A percentile compares a stretch with the other conserved stretches of the same genome.
These are phyloP conservation scores for Penicillium dipodomyicola DNA, from an alignment of 495 filamentous ascomycete genomes.

Conservation along the genomic window DNA sequence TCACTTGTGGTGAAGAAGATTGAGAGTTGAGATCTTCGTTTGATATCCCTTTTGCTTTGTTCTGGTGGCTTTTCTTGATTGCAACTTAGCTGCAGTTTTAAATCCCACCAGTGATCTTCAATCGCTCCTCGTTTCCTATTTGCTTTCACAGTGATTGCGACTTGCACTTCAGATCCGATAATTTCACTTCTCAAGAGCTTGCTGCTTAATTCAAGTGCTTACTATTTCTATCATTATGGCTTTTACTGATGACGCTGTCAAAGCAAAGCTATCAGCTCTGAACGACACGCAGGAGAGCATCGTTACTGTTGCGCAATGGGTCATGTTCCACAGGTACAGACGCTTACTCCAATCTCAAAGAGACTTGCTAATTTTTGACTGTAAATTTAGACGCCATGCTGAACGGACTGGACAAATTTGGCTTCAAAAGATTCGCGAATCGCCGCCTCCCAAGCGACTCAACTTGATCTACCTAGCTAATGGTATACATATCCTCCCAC, in stretches of 20 bases:
- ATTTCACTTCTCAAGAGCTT: background rate
- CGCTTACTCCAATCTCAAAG: slow-evolving; percentile 9
- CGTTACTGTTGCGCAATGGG: slow-evolving; percentile 94
- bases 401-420: slow-evolving; percentile 84
- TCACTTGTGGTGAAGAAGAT: slow-evolving; percentile 1
- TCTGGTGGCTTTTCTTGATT: background rate
- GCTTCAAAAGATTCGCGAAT: slow-evolving; percentile 84
- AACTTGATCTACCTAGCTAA: slow-evolving; percentile 95
- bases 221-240: slow-evolving; percentile 57
- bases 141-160: background rate
- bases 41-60: background rate
- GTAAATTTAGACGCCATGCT: slow-evolving; percentile 70
- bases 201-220: background rate
- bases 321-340: slow-evolving; percentile 93
- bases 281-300: slow-evolving; percentile 97
- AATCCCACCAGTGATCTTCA: background rate
- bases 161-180: background rate
- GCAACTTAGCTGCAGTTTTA: background rate
- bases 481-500: slow-evolving; percentile 51
- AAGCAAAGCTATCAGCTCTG: slow-evolving; percentile 88
- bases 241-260: slow-evolving; percentile 89
- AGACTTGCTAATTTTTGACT: slow-evolving; percentile 23
- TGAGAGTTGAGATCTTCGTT: slow-evolving; percentile 2
- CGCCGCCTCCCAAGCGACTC: slow-evolving; percentile 75
- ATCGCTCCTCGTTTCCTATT: slow-evolving; percentile 4